Percentiles rank a stretch among this genome's conserved stretches.
phyloP scores from a whole-genome alignment of 768 basidiomycete species.

The Glaciozyma martinii region DNA sequence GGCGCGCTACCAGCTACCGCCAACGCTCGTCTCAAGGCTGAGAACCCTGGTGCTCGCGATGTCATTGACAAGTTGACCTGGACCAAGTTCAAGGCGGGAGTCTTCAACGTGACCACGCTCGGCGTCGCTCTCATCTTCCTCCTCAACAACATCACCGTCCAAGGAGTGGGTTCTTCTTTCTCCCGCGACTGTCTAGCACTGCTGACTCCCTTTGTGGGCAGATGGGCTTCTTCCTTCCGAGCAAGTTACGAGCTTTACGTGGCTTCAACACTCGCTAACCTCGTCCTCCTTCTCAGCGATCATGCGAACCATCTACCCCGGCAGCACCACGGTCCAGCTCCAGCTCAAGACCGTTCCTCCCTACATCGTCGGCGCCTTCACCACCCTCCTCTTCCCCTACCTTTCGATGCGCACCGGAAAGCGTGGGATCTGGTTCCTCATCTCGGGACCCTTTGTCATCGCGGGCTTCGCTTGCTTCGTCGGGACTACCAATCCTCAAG shows the following conservation, averaged over 20 bases:
- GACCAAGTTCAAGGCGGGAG: background rate
- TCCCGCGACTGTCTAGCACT: too few species aligned
- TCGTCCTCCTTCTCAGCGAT: too few species aligned
- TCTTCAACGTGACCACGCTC: constrained; percentile 23
- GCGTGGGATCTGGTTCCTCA: constrained; percentile 24
- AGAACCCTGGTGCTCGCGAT: constrained; percentile 29
- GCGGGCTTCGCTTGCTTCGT: constrained; percentile 30
- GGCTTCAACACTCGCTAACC: too few species aligned
- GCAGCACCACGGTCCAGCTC: constrained; percentile 15
- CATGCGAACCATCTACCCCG: constrained; percentile 33
- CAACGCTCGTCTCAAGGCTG: constrained; percentile 31
- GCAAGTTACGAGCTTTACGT: too few species aligned
- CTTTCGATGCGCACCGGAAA: constrained; percentile 28
- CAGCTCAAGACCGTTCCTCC: constrained; percentile 31
- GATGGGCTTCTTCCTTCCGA: constrained; percentile 22
- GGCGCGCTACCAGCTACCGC: background rate
- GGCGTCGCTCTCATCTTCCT: constrained; percentile 32
- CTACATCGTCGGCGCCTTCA: constrained; percentile 24
- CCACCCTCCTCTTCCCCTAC: constrained; percentile 25
- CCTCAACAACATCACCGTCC: constrained; percentile 33
- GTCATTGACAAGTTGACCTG: constrained; percentile 31
- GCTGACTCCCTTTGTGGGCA: too few species aligned
- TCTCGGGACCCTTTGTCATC: constrained; percentile 22
- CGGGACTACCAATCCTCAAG: constrained; percentile 3
- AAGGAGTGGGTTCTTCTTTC: too few species aligned